Percentiles rank a stretch among this genome's conserved stretches.
Conservation (phyloP, 1,284 basidiomycete genomes). For the Jaminaea rosea region DNA sequence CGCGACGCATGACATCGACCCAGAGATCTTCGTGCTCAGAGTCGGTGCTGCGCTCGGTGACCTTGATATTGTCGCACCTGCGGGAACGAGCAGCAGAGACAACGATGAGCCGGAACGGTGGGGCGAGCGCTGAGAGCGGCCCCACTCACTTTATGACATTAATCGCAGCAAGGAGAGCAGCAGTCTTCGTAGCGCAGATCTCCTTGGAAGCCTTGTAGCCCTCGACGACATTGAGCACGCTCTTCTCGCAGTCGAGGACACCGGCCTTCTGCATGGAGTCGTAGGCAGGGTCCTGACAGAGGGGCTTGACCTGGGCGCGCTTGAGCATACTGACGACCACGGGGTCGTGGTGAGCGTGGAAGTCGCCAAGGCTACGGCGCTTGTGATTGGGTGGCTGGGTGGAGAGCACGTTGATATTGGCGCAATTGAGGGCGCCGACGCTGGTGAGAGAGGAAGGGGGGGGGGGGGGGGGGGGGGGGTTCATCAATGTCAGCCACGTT, state of each 20-base stretch:
- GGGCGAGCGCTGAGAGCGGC: no score
- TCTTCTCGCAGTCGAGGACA: neutral
- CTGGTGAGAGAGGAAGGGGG: neutral
- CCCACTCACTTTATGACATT: neutral
- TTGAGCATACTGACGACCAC: neutral
- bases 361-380: neutral
- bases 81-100: no score
- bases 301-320: neutral
- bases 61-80: no score
- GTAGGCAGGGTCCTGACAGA: neutral
- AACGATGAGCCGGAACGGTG: no score
- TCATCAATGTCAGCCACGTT: neutral
- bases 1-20: no score
- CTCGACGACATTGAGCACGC: neutral
- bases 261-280: neutral
- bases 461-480: neutral
- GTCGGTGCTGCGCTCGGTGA: no score
- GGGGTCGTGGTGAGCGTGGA: neutral
- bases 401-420: neutral
- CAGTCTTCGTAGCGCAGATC: neutral
- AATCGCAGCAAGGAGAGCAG: neutral
- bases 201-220: no score
- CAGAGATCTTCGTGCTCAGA: no score
- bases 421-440: neutral
- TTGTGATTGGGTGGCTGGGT: neutral